Evolutionary conservation across 306 rosid species (phyloP), one percentile per base, ranked within the genome.

Genomic region (Cajanus cajan): DNA sequence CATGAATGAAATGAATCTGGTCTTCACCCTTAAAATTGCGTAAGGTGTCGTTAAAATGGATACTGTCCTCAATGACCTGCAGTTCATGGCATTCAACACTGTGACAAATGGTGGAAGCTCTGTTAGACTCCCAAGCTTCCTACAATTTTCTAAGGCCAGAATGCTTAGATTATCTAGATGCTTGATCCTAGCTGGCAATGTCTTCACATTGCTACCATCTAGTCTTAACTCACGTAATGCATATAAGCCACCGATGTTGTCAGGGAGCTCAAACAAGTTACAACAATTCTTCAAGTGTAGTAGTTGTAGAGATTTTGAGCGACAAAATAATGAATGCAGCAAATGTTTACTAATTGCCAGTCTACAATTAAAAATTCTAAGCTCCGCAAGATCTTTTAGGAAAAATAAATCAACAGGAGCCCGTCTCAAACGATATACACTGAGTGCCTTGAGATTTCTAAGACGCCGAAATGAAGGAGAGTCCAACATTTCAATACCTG

Each of bases 91-190:
- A 4, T 51, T 2, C 1, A 82, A 13, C 28, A 12, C 0, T 39
- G 1, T n/a, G 8, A 73, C 0, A 0, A 0, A 16, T 34, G 2
- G 19, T 11, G 86, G 79, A 65, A 85, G 79, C 57, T 82, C 63
- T 13, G 82, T 74, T 3, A 82, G 7, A 78, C 19, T 33, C 7
- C 1, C 22, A 36, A 85, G 88, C n/a, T 59, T 81, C 13, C 0
- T 0, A 21, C 85, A 79, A 3, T 0, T 0, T 0, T 0, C 0
- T 5, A 79, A 5, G 0, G 14, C 1, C 1, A 79, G 16, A 11
- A 0, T 28, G 1, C 8, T 2, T 0, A 80, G 12, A 7, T 1
- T 0, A 0, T 0, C 0, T 3, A 72, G 61, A 15, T 54, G 37
- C 8, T 45, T 21, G 31, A 70, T 61, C 65, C 63, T 47, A 59